Evolutionary conservation across 2,329 filamentous ascomycete species (phyloP).

Genomic region (Colletotrichum sp.): DNA sequence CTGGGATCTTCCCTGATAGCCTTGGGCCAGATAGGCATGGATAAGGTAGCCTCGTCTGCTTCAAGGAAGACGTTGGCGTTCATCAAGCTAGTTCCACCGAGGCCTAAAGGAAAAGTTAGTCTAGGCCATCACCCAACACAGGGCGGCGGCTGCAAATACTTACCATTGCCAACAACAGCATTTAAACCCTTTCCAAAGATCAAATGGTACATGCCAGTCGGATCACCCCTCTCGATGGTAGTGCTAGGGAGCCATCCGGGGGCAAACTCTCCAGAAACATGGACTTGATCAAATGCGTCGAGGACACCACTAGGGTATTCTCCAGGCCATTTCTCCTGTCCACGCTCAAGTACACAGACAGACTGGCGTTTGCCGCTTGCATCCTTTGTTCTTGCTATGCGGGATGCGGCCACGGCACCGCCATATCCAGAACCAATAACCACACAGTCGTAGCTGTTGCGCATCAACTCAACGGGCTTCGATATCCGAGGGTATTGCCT

Average conservation of each 20-base stretch:
- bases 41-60: conserved; percentile 59
- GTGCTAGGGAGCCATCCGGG: conserved; percentile 46
- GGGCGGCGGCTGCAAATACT: conserved; percentile 17
- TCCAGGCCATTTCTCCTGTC: conserved; percentile 69
- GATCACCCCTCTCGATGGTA: conserved; percentile 52
- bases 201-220: conserved; percentile 68
- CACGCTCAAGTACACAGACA: conserved; percentile 70
- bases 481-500: conserved; percentile 58
- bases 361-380: conserved; percentile 45
- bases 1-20: conserved; percentile 54
- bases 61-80: conserved; percentile 72
- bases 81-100: conserved; percentile 70
- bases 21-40: conserved; percentile 61
- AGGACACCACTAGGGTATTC: conserved; percentile 60
- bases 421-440: conserved; percentile 75
- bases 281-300: conserved; percentile 57
- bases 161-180: conserved; percentile 64
- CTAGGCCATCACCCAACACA: background rate
- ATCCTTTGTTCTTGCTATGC: conserved; percentile 61
- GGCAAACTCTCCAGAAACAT: conserved; percentile 59
- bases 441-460: conserved; percentile 65
- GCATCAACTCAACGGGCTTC: conserved; percentile 61
- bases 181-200: conserved; percentile 69
- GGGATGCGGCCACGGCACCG: conserved; percentile 67
- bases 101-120: conserved; percentile 41